Conservation (phyloP, 2,329 filamentous ascomycete genomes). For the Exophiala aquamarina region DNA sequence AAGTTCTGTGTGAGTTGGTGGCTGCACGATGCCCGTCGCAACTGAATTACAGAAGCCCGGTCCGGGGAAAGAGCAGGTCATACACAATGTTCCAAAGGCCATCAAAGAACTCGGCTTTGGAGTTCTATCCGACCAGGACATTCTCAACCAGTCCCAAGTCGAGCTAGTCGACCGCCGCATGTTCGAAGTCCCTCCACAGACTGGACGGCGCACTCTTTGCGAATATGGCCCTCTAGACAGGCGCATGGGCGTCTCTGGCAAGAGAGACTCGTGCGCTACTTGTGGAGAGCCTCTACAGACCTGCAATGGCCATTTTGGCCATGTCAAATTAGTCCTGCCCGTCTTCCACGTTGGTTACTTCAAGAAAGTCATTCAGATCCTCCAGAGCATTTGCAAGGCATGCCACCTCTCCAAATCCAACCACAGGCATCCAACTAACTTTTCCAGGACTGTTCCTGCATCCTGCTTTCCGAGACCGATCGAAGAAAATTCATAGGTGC, state of each 20-base stretch:
- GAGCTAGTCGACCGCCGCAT: conserved; percentile 92
- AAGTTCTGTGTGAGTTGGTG: conserved; percentile 7
- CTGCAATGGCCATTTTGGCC: conserved; percentile 94
- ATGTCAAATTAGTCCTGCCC: conserved; percentile 85
- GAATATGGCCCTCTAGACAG: conserved; percentile 83
- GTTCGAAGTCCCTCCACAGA: conserved; percentile 79
- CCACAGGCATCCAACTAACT: no score
- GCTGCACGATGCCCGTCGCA: conserved; percentile 18
- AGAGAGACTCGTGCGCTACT: conserved; percentile 74
- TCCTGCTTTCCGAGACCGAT: conserved; percentile 79
- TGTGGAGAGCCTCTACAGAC: conserved; percentile 78
- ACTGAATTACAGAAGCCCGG: conserved; percentile 13
- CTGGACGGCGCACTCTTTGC: conserved; percentile 61
- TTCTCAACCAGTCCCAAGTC: conserved; percentile 90
- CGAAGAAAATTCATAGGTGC: conserved; percentile 75
- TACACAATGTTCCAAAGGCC: conserved; percentile 83
- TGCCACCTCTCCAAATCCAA: no score
- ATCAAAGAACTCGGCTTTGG: conserved; percentile 94
- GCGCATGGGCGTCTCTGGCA: conserved; percentile 85
- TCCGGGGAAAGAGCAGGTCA: conserved; percentile 74
- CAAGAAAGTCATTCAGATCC: conserved; percentile 84
- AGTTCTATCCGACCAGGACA: conserved; percentile 90
- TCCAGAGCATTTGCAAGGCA: conserved; percentile 91
- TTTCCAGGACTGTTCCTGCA: conserved; percentile 77
- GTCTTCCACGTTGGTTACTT: conserved; percentile 96